phyloP scores from a whole-genome alignment of 495 filamentous ascomycete genomes.

The Staphylotrichum longicolle region DNA sequence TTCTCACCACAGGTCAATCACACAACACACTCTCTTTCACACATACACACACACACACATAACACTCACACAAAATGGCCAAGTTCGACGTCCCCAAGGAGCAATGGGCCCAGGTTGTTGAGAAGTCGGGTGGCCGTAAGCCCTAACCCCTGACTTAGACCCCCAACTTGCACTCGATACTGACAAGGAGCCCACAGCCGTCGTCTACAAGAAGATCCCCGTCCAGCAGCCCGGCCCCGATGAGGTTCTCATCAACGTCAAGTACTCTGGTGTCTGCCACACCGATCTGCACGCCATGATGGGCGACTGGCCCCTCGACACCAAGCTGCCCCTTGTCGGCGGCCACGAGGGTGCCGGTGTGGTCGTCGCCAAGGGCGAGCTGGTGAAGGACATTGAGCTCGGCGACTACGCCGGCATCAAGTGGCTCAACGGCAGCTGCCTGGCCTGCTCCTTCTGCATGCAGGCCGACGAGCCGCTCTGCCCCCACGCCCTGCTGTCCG shows the following conservation, averaged over 20 bases:
- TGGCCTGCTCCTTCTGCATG: constrained; percentile 77
- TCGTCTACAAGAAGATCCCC: constrained; percentile 77
- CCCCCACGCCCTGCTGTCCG: constrained; percentile 66
- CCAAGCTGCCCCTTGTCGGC: constrained; percentile 82
- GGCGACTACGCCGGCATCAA: constrained; percentile 85
- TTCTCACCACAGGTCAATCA: not conserved
- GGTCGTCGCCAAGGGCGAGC: constrained; percentile 72
- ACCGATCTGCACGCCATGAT: constrained; percentile 83
- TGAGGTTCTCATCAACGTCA: constrained; percentile 88
- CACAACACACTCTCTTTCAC: no score
- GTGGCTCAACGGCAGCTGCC: constrained; percentile 85
- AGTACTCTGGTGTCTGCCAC: constrained; percentile 92
- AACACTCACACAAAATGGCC: constrained; percentile 27
- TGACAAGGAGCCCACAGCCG: constrained; percentile 38
- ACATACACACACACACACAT: constrained; percentile 4
- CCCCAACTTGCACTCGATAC: constrained; percentile 19
- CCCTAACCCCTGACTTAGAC: not conserved
- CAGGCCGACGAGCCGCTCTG: constrained; percentile 70
- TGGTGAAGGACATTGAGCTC: constrained; percentile 70
- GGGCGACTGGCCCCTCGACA: constrained; percentile 80
- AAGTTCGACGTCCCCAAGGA: constrained; percentile 57
- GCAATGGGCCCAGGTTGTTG: constrained; percentile 86
- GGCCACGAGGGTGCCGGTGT: constrained; percentile 92
- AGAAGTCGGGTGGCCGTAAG: constrained; percentile 68
- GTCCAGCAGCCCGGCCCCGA: constrained; percentile 77